These are phyloP conservation scores for Aspergillus arachidicola DNA, from an alignment of 2,329 filamentous ascomycete species.

Conservation along the genomic window DNA sequence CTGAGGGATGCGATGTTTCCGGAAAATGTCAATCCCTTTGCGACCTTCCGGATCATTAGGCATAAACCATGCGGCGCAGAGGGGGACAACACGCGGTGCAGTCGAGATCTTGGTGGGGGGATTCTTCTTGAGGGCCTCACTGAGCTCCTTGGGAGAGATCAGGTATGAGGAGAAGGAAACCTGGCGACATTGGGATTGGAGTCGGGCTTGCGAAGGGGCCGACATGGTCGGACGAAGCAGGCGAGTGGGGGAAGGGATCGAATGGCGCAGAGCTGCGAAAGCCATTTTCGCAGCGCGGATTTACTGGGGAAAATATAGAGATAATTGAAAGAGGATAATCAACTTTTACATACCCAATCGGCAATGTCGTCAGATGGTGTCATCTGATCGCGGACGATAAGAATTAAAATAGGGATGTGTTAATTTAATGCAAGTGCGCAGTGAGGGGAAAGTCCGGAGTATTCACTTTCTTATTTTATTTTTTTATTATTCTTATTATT, in stretches of 20 bases:
- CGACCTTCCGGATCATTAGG: constrained; percentile 79
- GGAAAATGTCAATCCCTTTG: constrained; percentile 78
- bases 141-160: constrained; percentile 80
- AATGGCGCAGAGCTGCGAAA: constrained; percentile 36
- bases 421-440: background rate
- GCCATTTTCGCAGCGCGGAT: constrained; percentile 33
- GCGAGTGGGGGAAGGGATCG: constrained; percentile 26
- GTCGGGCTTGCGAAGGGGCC: constrained; percentile 23
- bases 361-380: constrained; percentile 11
- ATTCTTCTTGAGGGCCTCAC: constrained; percentile 80
- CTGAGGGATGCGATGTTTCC: constrained; percentile 79
- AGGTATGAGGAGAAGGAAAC: constrained; percentile 75
- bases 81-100: constrained; percentile 78
- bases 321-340: constrained; percentile 8
- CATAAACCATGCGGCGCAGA: constrained; percentile 95
- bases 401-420: background rate
- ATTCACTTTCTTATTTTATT: background rate
- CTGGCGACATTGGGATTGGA: constrained; percentile 47
- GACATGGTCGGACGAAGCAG: constrained; percentile 32
- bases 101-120: constrained; percentile 77
- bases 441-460: constrained; percentile 1
- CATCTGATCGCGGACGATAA: constrained; percentile 5
- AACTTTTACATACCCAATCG: constrained; percentile 32
- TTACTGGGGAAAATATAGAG: constrained; percentile 8
- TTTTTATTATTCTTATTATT: background rate